Percentiles rank a stretch among this genome's conserved stretches.
Conservation (phyloP, 2,329 filamentous ascomycete species). For the Colletotrichum sp. region DNA sequence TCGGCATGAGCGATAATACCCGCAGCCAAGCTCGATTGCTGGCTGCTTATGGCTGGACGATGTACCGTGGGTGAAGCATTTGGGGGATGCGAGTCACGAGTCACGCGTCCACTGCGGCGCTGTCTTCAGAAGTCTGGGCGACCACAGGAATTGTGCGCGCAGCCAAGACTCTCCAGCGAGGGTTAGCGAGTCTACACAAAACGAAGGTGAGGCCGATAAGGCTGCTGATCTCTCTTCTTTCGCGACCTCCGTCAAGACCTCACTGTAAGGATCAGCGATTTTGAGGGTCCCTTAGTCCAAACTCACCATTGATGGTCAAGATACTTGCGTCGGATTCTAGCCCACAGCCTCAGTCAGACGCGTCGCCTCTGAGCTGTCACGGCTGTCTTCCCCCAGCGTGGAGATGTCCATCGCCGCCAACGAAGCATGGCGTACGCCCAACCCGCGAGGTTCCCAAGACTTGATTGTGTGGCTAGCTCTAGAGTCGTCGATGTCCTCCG, state of each 20-base stretch:
- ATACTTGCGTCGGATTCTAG: neutral
- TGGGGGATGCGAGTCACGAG: neutral
- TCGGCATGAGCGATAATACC: neutral
- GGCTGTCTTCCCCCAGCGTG: neutral
- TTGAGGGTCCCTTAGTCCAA: neutral
- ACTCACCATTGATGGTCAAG: neutral
- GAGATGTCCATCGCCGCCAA: neutral
- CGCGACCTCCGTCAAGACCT: neutral
- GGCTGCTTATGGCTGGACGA: neutral
- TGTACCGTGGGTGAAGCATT: neutral
- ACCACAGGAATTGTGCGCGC: neutral
- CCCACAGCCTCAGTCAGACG: neutral
- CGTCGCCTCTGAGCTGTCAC: neutral
- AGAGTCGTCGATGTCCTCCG: neutral
- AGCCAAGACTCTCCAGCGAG: conserved; percentile 3
- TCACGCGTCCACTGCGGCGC: neutral
- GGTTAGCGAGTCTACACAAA: conserved; percentile 13
- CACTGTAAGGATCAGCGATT: neutral
- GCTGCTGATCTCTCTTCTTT: conserved; percentile 2
- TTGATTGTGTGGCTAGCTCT: neutral
- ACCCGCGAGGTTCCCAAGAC: neutral
- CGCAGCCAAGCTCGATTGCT: neutral
- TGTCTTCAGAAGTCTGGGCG: neutral
- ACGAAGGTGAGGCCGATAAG: neutral
- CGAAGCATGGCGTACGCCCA: neutral